These are phyloP conservation scores for Cinchona pubescens DNA, from an alignment of 257 asterid genomes.

Conservation along the genomic window DNA sequence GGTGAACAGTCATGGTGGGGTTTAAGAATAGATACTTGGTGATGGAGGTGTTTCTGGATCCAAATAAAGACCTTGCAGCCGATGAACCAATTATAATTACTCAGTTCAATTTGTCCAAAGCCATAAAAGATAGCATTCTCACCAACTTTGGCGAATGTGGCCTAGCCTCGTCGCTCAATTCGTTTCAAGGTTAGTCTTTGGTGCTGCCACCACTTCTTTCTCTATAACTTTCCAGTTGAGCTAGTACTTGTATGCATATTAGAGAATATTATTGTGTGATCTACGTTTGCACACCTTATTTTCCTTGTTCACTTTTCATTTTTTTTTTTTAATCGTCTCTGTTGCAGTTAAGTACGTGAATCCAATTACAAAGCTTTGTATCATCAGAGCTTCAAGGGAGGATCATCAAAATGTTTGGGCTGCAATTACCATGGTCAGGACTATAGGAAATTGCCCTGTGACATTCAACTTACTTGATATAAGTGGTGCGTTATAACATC, in stretches of 20 bases:
- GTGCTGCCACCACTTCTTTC: neutral
- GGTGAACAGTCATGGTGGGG: constrained; percentile 66
- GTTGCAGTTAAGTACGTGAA: constrained; percentile 82
- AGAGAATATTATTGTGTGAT: neutral
- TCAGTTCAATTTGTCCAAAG: constrained; percentile 55
- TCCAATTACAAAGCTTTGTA: constrained; percentile 75
- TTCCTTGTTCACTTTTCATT: neutral
- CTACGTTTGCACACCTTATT: neutral
- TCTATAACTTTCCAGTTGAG: constrained; percentile 4
- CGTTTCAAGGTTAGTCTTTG: constrained; percentile 61
- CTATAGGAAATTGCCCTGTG: constrained; percentile 71
- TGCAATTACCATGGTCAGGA: constrained; percentile 69
- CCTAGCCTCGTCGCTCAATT: constrained; percentile 60
- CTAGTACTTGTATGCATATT: neutral
- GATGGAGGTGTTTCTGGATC: constrained; percentile 83
- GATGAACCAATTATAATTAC: constrained; percentile 74
- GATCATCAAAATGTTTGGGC: constrained; percentile 76
- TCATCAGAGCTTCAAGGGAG: constrained; percentile 70
- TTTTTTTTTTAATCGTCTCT: neutral
- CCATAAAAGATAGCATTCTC: constrained; percentile 68
- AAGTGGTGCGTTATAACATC: constrained; percentile 51
- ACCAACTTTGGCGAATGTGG: constrained; percentile 90
- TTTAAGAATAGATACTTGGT: constrained; percentile 86
- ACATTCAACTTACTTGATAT: constrained; percentile 75
- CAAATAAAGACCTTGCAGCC: constrained; percentile 47